Base-by-base conservation (phyloP, 2,329 filamentous ascomycete species). In the Paecilomyces variotii region DNA sequence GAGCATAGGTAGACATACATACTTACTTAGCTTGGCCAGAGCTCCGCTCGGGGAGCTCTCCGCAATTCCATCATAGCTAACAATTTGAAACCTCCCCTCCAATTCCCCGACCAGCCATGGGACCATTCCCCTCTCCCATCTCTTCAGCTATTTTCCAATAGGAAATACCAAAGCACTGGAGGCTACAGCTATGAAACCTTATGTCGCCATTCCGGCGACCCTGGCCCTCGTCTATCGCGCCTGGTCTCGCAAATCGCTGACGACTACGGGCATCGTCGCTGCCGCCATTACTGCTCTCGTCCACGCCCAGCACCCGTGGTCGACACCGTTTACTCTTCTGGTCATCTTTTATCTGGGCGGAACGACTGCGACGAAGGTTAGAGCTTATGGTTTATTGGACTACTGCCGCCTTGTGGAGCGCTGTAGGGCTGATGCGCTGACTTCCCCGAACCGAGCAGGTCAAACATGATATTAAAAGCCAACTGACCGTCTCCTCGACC, bases 221-320 rank as follows among this genome's bases (percentile, higher is more conserved):
- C 65, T 82, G 60, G 80, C 79, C 60, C 81, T 92, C 64, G 78
- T 87, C 57, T 84, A 84, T 66, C 83, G 89, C 60, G 87, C 89
- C 34, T 84, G 84, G 75, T 85, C 82, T 53, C 86, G 85, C 65
- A 87, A 89, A 58, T 92, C 88, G 26, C 82, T 99, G 45, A 97
- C 93, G 0, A 84, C 87, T 0, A 76, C 81, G 5, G 93, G 92
- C 61, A 84, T 96, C 65, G 65, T 87, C 39, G 83, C 84, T 11
- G 93, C 93, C 2, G 79, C 81, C 4, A 67, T 88, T 51, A 96
- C 92, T 3, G 92, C 91, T 3, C 73, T 83, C 53, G 84, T 88
- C 10, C 94, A 99, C 73, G 91, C 91, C 14, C 77, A 92, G n/a
- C 92, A 97, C 74, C 93, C 93, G 2, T 97, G 91, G 87, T 90